A percentile compares a stretch with the other conserved stretches of the same genome.
Evolutionary conservation across 2,329 filamentous ascomycete genomes (phyloP).

Genomic region (Atkinsonella texensis): DNA sequence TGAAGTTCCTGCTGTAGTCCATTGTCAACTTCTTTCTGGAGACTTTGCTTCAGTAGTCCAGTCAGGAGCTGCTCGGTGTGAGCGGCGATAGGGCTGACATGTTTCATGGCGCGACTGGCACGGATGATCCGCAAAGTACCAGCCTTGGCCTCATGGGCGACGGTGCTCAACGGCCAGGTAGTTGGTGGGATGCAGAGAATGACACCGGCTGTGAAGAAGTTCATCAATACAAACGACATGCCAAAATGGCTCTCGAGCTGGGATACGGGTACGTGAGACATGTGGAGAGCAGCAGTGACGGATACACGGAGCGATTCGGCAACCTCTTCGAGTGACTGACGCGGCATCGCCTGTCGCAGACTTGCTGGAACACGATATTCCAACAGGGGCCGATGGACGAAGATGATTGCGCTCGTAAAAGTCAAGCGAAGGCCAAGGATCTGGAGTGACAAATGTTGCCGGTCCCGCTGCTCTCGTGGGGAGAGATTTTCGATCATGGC

Average conservation of each 20-base stretch:
- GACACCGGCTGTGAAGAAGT: conserved; percentile 12
- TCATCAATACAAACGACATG: conserved; percentile 10
- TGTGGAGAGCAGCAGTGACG: conserved; percentile 17
- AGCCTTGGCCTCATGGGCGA: conserved; percentile 17
- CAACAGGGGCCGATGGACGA: conserved; percentile 3
- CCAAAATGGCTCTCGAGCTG: conserved; percentile 15
- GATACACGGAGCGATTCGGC: conserved; percentile 13
- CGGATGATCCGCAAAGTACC: conserved; percentile 18
- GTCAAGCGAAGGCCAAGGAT: not conserved
- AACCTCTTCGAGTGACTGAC: conserved; percentile 11
- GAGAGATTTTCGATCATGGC: not conserved
- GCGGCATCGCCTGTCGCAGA: conserved; percentile 5
- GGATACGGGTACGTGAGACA: conserved; percentile 15
- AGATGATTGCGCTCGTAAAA: conserved; percentile 3
- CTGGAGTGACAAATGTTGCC: conserved; percentile 3
- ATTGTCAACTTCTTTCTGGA: conserved; percentile 3
- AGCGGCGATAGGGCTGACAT: not conserved
- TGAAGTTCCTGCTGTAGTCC: conserved; percentile 1
- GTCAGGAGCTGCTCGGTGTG: conserved; percentile 4
- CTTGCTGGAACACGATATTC: conserved; percentile 2
- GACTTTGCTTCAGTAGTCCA: conserved; percentile 1
- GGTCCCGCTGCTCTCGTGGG: not conserved
- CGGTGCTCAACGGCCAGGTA: conserved; percentile 15
- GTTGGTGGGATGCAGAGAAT: conserved; percentile 19
- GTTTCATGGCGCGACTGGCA: conserved; percentile 10